Evolutionary conservation across 73 alveolate species (phyloP), one percentile per base, ranked within the genome.

Genomic region (Symbiodinium pilosum): DNA sequence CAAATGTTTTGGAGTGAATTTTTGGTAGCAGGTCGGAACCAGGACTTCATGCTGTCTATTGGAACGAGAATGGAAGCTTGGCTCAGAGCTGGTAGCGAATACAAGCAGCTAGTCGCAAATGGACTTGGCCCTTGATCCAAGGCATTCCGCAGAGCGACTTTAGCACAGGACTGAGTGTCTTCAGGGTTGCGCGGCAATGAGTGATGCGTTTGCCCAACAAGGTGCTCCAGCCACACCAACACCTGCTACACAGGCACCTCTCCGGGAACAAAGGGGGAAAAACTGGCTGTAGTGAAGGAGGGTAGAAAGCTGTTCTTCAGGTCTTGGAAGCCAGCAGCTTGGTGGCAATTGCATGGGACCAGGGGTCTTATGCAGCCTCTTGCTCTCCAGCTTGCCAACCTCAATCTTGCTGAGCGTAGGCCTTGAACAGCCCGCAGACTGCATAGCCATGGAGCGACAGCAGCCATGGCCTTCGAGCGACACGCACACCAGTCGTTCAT

Each of bases 1-100:
- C n/a, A n/a, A n/a, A n/a, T n/a, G n/a, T n/a, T n/a, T n/a, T n/a
- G n/a, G n/a, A 6, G 73, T 24, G 73, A 54, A 1, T 54, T 11
- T 54, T 0, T n/a, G 14, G 32, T 24, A 54, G 73, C 73, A 54
- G 81, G 81, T 64, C 81, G 9, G 81, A 64, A 64, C 81, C 81
- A 24, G 81, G 81, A 64, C 81, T 64, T 64, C 81, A 64, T n/a
- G 81, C 81, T 18, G 81, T 64, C 81, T 64, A 64, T n/a, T 64
- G 81, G 81, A n/a, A n/a, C 81, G 41, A 20, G 81, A 64, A 64
- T 38, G 81, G 81, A 28, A 64, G 41, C 81, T 64, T 64, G 81
- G 81, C 12, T 64, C 39, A 64, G 24, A 28, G 20, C 73, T 54
- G 64, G 64, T 47, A 47, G 64, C 16, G 24, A 47, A 47, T 47